Evolutionary conservation across 2,329 filamentous ascomycete genomes (phyloP), one percentile per base, ranked within the genome.

Genomic region (Trichoderma endophyticum): DNA sequence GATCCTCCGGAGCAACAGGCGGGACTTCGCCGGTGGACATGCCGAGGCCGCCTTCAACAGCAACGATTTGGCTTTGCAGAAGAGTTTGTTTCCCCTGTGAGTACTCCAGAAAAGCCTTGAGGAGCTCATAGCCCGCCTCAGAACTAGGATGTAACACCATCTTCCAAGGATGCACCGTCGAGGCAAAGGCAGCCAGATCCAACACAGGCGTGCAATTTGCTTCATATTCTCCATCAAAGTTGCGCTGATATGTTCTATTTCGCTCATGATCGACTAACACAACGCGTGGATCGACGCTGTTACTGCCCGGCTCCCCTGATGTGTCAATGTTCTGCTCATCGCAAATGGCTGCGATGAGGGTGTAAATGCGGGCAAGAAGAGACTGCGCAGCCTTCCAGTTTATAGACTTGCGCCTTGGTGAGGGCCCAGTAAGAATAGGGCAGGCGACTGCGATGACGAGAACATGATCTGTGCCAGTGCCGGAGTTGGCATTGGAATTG

Each of bases 281-380:
- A 18, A 97, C 83, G 5, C 94, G 89, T 1, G 89, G 86, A 81
- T 98, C 94, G 18, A 97, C 88, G 28, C 93, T 92, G 60, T 90
- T 90, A 0, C 32, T 43, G 14, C 60, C 43, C 9, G 26, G 39
- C 1, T 70, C 66, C 2, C 60, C 65, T 84, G 81, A 93, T 79
- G 81, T 93, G 82, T 80, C 91, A 83, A 83, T 86, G 61, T 83
- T 84, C 62, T 88, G 84, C 75, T 89, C 86, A 14, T 90, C 88
- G 74, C 92, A 93, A n/a, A 93, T 84, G 60, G 90, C 83, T 39
- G 91, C 91, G 71, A 96, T 84, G 64, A 98, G 86, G 77, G 90
- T 90, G 85, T 98, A 98, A 28, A 97, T 79, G 30, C 88, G 88
- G 3, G 92, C 92, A 26, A 98, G 82, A 6, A 95, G 84, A n/a